Evolutionary conservation across 495 filamentous ascomycete species (phyloP), one percentile per base, ranked within the genome.

Genomic region (Penicillium paradoxum): DNA sequence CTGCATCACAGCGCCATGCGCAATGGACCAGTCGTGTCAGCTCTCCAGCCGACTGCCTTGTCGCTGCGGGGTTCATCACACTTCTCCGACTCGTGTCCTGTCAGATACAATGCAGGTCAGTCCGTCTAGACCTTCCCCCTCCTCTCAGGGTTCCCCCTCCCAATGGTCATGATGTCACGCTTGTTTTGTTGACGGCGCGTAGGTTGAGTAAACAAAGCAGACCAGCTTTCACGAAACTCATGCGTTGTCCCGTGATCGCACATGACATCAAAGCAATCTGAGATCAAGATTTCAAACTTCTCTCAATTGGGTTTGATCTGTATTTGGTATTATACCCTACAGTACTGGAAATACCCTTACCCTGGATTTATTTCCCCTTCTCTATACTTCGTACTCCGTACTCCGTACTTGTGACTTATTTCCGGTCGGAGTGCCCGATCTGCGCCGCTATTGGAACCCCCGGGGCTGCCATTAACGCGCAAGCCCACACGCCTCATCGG

Each of bases 61-160:
- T 57, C 29, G 40, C 57, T 66, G 63, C 63, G 63, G 61, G 63
- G 63, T 66, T 42, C 49, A 59, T 66, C 63, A 66, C 63, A 64
- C 52, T 50, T 29, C 39, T 38, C 25, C 25, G 43, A 18, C 41
- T 38, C 46, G 44, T 57, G 55, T 51, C 34, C 50, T 45, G 54
- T 22, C 21, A 50, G 18, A 38, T 36, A 25, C 30, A 15, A 34
- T 50, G 49, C 50, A 47, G 32, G 32, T 37, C 14, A 14, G 36
- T 44, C 21, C 32, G 38, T 60, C 59, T 63, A 50, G 56, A 34
- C 59, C 49, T 21, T 46, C 24, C 34, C 34, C 33, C 43, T 45
- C 38, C 25, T 18, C 14, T 1, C 15, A 33, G 48, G 6, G 24
- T 27, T 24, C 24, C 27, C 17, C n/a, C 29, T 9, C 13, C 24